Evolutionary conservation across 768 basidiomycete species (phyloP), one percentile per base, ranked within the genome.

Genomic region (Terana coerulea): DNA sequence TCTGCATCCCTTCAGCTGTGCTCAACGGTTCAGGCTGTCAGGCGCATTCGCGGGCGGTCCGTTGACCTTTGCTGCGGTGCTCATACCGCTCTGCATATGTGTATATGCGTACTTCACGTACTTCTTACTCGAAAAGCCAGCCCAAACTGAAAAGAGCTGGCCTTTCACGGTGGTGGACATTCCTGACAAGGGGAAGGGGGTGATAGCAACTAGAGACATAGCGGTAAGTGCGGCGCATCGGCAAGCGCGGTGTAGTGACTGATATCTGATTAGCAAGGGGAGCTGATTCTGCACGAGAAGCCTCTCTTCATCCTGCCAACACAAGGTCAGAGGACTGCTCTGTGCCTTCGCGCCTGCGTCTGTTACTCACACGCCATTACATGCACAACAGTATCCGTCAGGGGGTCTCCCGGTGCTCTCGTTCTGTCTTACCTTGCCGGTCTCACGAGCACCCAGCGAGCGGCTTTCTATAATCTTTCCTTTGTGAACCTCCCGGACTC

Each of bases 131-230:
- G 48, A 35, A 15, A 44, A 21, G 21, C 30, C 28, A 10, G 15
- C 34, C 26, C 21, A 3, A 41, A 33, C 41, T 22, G 15, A 17
- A 39, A 11, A 21, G 22, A 1, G 21, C 5, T 36, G 21, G 25
- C 51, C 63, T 5, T 77, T 72, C 58, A 39, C 55, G 11, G 76
- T 83, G 3, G 67, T 69, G 9, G 76, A 80, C 39, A 60, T 83
- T 9, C 74, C 75, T 10, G 81, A 78, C 4, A 80, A 68, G 52
- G 81, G 82, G 5, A 83, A 78, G 57, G 82, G 80, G 2, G 64
- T 75, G 24, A 52, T 83, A 33, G 82, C 82, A 2, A 61, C 61
- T 4, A 71, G 80, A 33, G 71, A 78, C 60, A 82, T 83, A 21
- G 61, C 72, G 63, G 80, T 77, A 50, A 25, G 64, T 57, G 9